Evolutionary conservation across 2,329 filamentous ascomycete species (phyloP), one percentile per base, ranked within the genome.

Genomic region (Ilyonectria robusta): DNA sequence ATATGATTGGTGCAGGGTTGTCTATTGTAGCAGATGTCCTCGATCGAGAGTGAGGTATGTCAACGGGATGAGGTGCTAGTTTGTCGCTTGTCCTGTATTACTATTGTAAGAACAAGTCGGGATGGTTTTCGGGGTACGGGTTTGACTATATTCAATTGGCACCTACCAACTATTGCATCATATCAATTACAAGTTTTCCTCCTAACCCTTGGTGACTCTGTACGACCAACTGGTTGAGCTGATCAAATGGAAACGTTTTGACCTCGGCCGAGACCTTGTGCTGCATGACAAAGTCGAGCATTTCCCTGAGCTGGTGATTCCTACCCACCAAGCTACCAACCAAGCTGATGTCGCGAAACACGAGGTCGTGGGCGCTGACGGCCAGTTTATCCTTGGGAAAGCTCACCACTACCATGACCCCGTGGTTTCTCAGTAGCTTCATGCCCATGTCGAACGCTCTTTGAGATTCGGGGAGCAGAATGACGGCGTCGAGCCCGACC

Each of bases 1-100:
- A 70, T 42, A 58, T 70, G 11, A 56, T 70, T 5, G 68, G 68
- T 3, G 48, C 55, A 8, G 55, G 35, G 13, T n/a, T 62, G 23
- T 46, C 33, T 6, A 55, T 62, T 10, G 33, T 46, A 17, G 59
- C 59, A 37, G 59, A 62, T 47, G 29, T 44, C 3, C 47, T 61
- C 4, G 57, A 50, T 44, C n/a, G 37, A 31, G 42, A 17, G 33
- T 59, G 35, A 40, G 11, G 10, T 1, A 11, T 11, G 50, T 4
- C 23, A 26, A 26, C 26, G 26, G 26, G 26, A 6, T 5, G 26
- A 26, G 26, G 26, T 5, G 26, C 26, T 26, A 26, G 26, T 26
- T 5, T 26, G 26, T 26, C 26, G 5, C 1, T 26, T 5, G 26
- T 26, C 26, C 26, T 26, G 26, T 26, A 26, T 26, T 26, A 26